Evolutionary conservation across 2,329 filamentous ascomycete genomes (phyloP), one percentile per base, ranked within the genome.

Genomic region (Chaetomium globosum): DNA sequence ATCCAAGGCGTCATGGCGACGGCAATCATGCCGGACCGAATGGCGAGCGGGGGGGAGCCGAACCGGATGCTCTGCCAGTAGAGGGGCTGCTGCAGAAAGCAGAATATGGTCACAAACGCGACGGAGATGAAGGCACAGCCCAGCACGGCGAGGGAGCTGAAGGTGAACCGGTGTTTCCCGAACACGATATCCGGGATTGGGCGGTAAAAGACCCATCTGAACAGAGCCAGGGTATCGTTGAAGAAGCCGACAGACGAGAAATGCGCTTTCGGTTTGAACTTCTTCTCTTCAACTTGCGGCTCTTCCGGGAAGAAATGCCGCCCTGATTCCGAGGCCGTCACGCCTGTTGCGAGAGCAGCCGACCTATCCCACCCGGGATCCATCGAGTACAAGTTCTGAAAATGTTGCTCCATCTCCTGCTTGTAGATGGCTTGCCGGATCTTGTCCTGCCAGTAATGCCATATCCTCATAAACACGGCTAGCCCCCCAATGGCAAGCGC

Each of bases 1-100:
- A 97, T 94, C 93, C 93, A 97, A 0, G 94, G 94, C 54, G 95
- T 89, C 83, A 97, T 86, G 13, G 94, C 91, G 16, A 97, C 89
- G 13, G 93, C 89, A 64, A 97, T 86, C 94, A 97, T 97, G 56
- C 94, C 94, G 8, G 93, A 83, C 69, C 94, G 86, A 67, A 97
- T 87, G 10, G 93, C 92, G 63, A 98, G 76, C 0, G 94, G 94
- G 31, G 94, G 94, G 0, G 94, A 96, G 51, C 94, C 94, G 72
- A 86, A 94, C 54, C 83, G 83, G 71, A 97, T 96, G 76, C 91
- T 95, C 73, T 90, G 80, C 86, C 92, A 97, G 80, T 93, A 97
- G 3, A 96, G 83, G 1, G 94, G 94, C 71, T 94, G 92, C 55
- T 91, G 92, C 10, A 97, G 78, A 76, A 96, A 97, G 74, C 88